phyloP scores from a whole-genome alignment of 257 asterid species.

The Przewalskia tangutica region DNA sequence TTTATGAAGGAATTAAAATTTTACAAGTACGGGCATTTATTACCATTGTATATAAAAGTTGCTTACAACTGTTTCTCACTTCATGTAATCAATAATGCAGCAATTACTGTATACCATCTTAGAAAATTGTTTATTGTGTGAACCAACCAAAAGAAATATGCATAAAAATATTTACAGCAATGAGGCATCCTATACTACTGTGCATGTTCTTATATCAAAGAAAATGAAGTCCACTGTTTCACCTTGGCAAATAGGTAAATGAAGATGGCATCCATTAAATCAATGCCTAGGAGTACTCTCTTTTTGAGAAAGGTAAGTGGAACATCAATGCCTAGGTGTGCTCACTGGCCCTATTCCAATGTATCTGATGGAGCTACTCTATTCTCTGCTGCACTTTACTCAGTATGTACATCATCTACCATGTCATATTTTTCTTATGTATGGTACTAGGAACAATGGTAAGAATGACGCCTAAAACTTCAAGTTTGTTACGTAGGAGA shows the following conservation, averaged over 20 bases:
- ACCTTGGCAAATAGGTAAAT: not conserved
- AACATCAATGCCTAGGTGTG: not conserved
- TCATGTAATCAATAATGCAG: not conserved
- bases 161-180: not conserved
- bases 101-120: not conserved
- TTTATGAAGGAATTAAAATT: not conserved
- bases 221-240: not conserved
- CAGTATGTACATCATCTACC: not conserved
- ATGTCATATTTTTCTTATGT: not conserved
- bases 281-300: not conserved
- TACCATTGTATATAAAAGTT: not conserved
- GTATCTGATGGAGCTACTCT: not conserved
- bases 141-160: not conserved
- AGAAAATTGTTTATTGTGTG: not conserved
- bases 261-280: not conserved
- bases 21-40: not conserved
- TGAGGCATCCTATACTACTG: not conserved
- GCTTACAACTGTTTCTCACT: not conserved
- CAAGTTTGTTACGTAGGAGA: not conserved
- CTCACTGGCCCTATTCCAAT: not conserved
- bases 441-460: not conserved
- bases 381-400: not conserved
- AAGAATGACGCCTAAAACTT: not conserved
- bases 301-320: not conserved
- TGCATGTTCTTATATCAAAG: not conserved